Percentiles rank a stretch among this genome's conserved stretches.
Conservation (phyloP, 148 eudicot genomes). For the Diospyros lotus region DNA sequence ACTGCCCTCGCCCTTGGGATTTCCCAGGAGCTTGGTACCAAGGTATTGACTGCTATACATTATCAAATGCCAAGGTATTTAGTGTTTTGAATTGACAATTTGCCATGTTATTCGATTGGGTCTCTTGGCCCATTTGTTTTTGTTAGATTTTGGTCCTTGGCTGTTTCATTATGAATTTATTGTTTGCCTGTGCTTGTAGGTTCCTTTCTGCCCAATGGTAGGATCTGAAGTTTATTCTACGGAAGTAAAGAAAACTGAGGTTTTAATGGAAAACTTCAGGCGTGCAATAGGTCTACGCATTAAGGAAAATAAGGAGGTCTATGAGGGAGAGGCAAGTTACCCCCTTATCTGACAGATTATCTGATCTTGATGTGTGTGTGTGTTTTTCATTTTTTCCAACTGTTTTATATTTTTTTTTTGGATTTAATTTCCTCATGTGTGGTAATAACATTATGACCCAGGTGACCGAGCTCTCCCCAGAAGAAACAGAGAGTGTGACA, state of each 20-base stretch:
- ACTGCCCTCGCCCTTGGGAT: slow-evolving; percentile 97
- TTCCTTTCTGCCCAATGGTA: slow-evolving; percentile 99
- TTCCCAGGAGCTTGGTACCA: slow-evolving; percentile 92
- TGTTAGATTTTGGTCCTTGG: background rate
- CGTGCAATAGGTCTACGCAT: slow-evolving; percentile 95
- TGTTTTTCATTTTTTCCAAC: background rate
- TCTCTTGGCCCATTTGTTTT: background rate
- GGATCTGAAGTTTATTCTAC: slow-evolving; percentile 98
- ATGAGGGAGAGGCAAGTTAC: slow-evolving; percentile 87
- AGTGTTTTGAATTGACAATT: background rate
- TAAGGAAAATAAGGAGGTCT: slow-evolving; percentile 97
- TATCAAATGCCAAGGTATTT: background rate
- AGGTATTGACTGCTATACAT: slow-evolving; percentile 37
- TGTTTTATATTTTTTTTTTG: background rate
- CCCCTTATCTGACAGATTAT: background rate
- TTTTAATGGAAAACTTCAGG: slow-evolving; percentile 92
- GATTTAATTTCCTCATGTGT: background rate
- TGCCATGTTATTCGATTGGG: background rate
- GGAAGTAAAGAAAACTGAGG: slow-evolving; percentile 99
- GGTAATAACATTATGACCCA: slow-evolving; percentile 17
- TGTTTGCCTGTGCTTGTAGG: slow-evolving; percentile 31
- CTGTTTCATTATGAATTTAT: background rate
- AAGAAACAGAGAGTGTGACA: slow-evolving; percentile 93
- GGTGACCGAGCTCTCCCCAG: slow-evolving; percentile 99
- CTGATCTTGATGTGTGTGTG: background rate